A percentile compares a stretch with the other conserved stretches of the same genome.
Evolutionary conservation across 2,329 filamentous ascomycete genomes (phyloP).

Genomic region (Rutstroemia sydowiana): DNA sequence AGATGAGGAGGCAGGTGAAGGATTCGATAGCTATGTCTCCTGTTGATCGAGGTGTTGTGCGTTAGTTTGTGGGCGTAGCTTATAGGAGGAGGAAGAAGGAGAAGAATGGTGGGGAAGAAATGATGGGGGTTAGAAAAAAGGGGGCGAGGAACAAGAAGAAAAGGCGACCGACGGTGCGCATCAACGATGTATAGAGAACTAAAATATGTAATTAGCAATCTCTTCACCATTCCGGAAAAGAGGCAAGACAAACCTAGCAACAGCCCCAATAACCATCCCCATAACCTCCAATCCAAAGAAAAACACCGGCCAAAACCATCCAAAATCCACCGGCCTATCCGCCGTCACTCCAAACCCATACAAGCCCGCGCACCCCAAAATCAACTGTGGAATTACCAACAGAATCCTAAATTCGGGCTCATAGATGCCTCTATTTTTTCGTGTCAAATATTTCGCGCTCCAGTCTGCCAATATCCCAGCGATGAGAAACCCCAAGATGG

Average conservation of each 20-base stretch:
- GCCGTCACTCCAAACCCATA: slow-evolving; percentile 79
- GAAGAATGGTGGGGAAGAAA: neutral
- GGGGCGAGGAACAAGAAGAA: neutral
- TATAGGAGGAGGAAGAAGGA: slow-evolving; percentile 12
- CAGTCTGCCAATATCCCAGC: slow-evolving; percentile 68
- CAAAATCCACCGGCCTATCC: slow-evolving; percentile 53
- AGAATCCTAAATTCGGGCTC: slow-evolving; percentile 87
- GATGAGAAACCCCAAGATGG: slow-evolving; percentile 68
- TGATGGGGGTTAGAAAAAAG: neutral
- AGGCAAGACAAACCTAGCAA: slow-evolving; percentile 51
- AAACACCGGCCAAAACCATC: slow-evolving; percentile 62
- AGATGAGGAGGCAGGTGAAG: slow-evolving; percentile 83
- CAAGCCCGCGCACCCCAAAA: slow-evolving; percentile 70
- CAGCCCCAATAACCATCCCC: slow-evolving; percentile 87
- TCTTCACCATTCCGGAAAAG: neutral
- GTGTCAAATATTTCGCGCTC: slow-evolving; percentile 62
- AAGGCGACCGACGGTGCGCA: slow-evolving; percentile 63
- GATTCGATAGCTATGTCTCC: slow-evolving; percentile 77
- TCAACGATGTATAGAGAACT: slow-evolving; percentile 73
- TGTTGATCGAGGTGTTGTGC: slow-evolving; percentile 27
- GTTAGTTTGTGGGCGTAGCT: neutral
- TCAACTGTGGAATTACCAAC: slow-evolving; percentile 72
- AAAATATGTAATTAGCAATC: neutral
- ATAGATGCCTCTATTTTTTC: slow-evolving; percentile 70
- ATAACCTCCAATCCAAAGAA: slow-evolving; percentile 83